Evolutionary conservation across 2,329 filamentous ascomycete genomes (phyloP), one percentile per base, ranked within the genome.

Genomic region (Leptographium radiaticola): DNA sequence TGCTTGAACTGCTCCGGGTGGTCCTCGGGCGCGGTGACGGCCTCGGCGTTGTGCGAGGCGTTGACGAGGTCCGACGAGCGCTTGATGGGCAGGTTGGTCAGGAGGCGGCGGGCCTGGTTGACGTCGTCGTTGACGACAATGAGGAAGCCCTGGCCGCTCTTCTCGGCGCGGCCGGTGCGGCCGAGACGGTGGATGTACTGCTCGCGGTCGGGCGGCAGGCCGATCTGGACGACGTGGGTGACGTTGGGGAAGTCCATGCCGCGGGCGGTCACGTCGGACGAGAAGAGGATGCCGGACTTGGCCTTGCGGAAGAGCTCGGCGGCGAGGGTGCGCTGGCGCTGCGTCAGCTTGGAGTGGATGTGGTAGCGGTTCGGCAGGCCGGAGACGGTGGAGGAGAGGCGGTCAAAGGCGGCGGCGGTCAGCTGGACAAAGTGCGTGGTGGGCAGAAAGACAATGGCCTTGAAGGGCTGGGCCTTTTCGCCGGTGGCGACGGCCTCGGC

Each of bases 391-490:
- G 61, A 61, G 25, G 67, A 59, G 50, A 81, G 70, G 36, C 72
- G 71, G 46, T 68, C 66, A 62, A 89, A 79, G 25, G 84, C 69
- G 16, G 76, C 71, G 20, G 75, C 71, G 25, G 81, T 80, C 49
- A 89, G 72, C 55, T 83, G 75, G 46, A 89, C 87, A 58, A 86
- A 76, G 30, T 80, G 78, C 1, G 86, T 94, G 25, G 86, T 88
- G 62, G 87, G 87, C 66, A 91, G 85, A 71, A 95, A 98, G 44
- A 95, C 73, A 56, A 98, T 94, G n/a, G 89, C 88, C 75, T 98
- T 98, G 79, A 97, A 96, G 0, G 88, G 87, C 16, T 67, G 67
- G 4, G 57, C 62, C 5, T 67, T 66, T 2, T 62, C 67, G 58
- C 74, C 25, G 25, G 25, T 25, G 25, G 25, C 25, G 25, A 25